Conservation (phyloP, 257 asterid genomes). For the Solanum phureja region DNA sequence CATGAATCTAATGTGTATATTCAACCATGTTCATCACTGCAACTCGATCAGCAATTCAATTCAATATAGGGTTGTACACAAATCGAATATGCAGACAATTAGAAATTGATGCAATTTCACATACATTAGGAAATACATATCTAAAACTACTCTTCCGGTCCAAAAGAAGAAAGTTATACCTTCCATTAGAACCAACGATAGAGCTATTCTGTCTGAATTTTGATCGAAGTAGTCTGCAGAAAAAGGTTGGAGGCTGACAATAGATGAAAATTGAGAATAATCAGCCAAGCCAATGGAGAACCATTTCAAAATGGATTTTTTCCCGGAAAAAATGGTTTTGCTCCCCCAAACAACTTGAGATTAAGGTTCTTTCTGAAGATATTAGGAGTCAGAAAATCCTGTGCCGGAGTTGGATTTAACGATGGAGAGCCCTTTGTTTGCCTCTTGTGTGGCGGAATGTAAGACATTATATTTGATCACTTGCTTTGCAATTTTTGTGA, state of each 20-base stretch:
- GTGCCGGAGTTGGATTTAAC: slow-evolving; percentile 14
- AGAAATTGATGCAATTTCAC: too few species aligned
- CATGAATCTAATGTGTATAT: too few species aligned
- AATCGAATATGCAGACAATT: too few species aligned
- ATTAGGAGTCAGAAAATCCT: background rate
- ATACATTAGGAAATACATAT: too few species aligned
- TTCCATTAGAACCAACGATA: slow-evolving; percentile 8
- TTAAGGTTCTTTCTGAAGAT: background rate
- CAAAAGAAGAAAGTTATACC: background rate
- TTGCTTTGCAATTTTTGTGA: background rate
- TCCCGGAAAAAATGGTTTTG: background rate
- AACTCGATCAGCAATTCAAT: too few species aligned
- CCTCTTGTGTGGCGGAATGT: background rate
- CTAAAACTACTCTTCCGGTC: too few species aligned
- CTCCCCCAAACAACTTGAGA: background rate
- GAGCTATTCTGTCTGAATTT: slow-evolving; percentile 12
- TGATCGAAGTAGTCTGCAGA: background rate
- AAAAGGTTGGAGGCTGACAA: slow-evolving; percentile 19
- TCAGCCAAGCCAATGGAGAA: slow-evolving; percentile 32
- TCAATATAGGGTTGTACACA: too few species aligned
- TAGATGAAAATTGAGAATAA: background rate
- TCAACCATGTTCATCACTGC: too few species aligned
- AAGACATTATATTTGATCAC: slow-evolving; percentile 1
- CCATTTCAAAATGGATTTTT: slow-evolving; percentile 17
- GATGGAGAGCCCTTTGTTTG: slow-evolving; percentile 1